These are phyloP conservation scores for Podila epicladia DNA, from an alignment of 192 early-diverging fungal genomes.

Conservation along the genomic window DNA sequence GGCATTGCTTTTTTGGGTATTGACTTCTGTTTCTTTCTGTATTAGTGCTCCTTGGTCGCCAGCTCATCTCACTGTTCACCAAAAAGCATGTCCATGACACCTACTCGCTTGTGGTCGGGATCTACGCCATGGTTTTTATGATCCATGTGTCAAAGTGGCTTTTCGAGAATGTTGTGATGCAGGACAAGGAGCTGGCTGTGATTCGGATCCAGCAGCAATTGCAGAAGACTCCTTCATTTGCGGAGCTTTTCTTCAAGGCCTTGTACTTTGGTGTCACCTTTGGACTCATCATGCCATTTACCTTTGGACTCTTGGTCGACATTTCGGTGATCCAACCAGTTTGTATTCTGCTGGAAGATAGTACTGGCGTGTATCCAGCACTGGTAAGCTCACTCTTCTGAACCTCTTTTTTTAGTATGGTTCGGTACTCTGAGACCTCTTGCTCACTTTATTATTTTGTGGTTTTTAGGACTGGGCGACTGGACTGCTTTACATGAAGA, in stretches of 20 bases:
- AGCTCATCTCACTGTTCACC: constrained; percentile 53
- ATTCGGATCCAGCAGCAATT: constrained; percentile 14
- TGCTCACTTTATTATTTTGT: constrained; percentile 1
- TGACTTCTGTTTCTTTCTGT: constrained; percentile 21
- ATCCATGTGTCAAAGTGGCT: constrained; percentile 44
- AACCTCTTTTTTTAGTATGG: neutral
- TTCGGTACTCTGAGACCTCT: neutral
- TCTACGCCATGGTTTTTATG: constrained; percentile 58
- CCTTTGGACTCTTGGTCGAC: constrained; percentile 76
- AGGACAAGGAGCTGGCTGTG: constrained; percentile 2
- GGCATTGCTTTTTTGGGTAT: neutral
- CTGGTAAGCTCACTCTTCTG: constrained; percentile 18
- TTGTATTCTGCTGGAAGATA: constrained; percentile 42
- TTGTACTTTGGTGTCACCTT: constrained; percentile 62
- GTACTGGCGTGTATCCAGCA: constrained; percentile 42
- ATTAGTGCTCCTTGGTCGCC: constrained; percentile 70
- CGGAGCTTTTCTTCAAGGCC: constrained; percentile 47
- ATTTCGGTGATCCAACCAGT: constrained; percentile 77
- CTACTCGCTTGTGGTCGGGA: constrained; percentile 77
- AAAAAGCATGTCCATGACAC: constrained; percentile 79
- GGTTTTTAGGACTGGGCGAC: constrained; percentile 75
- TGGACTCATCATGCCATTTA: constrained; percentile 74
- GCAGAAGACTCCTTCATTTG: constrained; percentile 15
- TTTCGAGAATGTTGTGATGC: constrained; percentile 18
- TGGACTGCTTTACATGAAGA: constrained; percentile 77